A percentile compares a stretch with the other conserved stretches of the same genome.
Evolutionary conservation across 139 green algal genomes (phyloP).

Genomic region (Mesotaenium endlicherianum): DNA sequence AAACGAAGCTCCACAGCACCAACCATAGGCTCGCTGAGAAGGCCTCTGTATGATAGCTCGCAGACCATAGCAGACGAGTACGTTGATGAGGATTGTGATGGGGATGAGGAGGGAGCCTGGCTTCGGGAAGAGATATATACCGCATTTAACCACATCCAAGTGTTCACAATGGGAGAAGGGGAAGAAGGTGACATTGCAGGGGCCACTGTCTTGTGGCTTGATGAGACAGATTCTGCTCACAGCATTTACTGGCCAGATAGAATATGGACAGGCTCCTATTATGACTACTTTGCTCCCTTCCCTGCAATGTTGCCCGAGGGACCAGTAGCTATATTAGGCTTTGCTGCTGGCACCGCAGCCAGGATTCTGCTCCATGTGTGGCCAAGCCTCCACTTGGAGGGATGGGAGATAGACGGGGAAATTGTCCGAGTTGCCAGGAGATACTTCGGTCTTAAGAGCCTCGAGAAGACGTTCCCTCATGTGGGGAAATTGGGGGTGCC

Average conservation of each 20-base stretch:
- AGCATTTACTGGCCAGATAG: not conserved
- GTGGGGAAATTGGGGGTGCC: not conserved
- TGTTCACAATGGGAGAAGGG: too few relatives aligned
- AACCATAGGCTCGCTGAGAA: too few relatives aligned
- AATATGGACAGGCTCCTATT: constrained; percentile 10
- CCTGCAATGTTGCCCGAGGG: not conserved
- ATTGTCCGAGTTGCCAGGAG: not conserved
- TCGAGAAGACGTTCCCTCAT: not conserved
- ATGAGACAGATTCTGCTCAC: not conserved
- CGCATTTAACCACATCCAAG: too few relatives aligned
- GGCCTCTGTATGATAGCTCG: too few relatives aligned
- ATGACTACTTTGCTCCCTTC: not conserved
- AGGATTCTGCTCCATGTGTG: not conserved
- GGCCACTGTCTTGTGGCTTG: not conserved
- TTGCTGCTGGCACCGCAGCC: constrained; percentile 8
- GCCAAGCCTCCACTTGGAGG: not conserved
- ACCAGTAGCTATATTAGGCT: constrained; percentile 7
- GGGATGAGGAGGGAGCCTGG: too few relatives aligned
- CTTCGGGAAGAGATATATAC: too few relatives aligned
- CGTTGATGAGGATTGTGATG: too few relatives aligned
- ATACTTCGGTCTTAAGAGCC: not conserved
- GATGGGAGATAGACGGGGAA: constrained; percentile 13
- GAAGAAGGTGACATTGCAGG: not conserved
- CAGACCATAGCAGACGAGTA: too few relatives aligned
- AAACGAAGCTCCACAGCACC: too few relatives aligned